Conservation (phyloP, 106 monocot species). For the Dioscorea dumetorum region DNA sequence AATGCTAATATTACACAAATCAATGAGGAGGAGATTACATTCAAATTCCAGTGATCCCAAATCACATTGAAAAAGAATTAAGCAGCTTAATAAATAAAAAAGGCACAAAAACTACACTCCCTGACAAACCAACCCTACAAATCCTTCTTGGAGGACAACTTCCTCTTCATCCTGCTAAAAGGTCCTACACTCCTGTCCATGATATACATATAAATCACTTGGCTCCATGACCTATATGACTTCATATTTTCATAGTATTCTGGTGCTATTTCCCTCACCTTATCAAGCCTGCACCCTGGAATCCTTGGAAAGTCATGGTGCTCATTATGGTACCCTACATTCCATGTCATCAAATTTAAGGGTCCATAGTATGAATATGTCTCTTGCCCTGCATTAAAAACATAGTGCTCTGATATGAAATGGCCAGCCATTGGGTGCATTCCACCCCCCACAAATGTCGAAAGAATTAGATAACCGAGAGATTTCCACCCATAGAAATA, state of each 20-base stretch:
- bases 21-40: no score
- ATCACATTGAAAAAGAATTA: no score
- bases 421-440: constrained; percentile 95
- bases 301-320: constrained; percentile 96
- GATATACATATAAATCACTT: constrained; percentile 52
- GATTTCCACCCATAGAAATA: constrained; percentile 70
- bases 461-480: constrained; percentile 62
- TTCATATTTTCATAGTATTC: constrained; percentile 45
- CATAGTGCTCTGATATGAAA: constrained; percentile 94
- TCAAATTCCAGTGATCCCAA: no score
- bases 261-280: constrained; percentile 69
- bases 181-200: constrained; percentile 47
- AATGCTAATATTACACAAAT: no score
- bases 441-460: constrained; percentile 86
- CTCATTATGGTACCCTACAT: constrained; percentile 87
- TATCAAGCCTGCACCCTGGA: constrained; percentile 62
- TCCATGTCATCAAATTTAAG: constrained; percentile 81
- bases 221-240: constrained; percentile 45
- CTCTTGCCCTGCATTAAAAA: constrained; percentile 73
- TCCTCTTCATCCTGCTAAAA: constrained; percentile 46
- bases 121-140: constrained; percentile 7
- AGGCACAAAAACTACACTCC: not conserved
- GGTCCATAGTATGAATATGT: constrained; percentile 91
- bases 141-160: constrained; percentile 26
- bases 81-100: no score